A percentile compares a stretch with the other conserved stretches of the same genome.
Conservation (phyloP, 2,329 filamentous ascomycete genomes). For the Botrytis paeoniae region DNA sequence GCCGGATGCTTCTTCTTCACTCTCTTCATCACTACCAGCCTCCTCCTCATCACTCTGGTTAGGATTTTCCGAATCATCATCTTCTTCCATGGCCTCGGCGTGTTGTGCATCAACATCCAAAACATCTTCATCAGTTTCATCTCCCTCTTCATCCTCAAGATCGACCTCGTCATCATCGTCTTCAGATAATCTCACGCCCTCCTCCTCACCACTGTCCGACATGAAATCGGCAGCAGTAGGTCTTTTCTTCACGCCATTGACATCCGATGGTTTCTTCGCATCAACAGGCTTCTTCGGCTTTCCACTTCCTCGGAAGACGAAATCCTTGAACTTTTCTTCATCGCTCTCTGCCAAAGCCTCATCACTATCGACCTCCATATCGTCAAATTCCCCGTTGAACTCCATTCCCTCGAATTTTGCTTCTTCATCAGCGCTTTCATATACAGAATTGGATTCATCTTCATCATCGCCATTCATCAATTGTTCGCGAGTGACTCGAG, state of each 20-base stretch:
- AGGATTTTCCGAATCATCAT: constrained; percentile 36
- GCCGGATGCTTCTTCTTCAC: constrained; percentile 33
- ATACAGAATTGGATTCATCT: constrained; percentile 39
- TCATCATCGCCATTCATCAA: constrained; percentile 56
- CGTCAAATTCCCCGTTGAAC: constrained; percentile 52
- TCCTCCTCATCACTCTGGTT: constrained; percentile 37
- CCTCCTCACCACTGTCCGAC: constrained; percentile 42
- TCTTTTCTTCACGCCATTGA: constrained; percentile 40
- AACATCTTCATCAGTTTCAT: constrained; percentile 38
- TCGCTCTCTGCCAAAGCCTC: constrained; percentile 80
- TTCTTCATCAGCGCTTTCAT: constrained; percentile 24
- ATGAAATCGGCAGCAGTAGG: constrained; percentile 58
- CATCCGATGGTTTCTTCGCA: constrained; percentile 22
- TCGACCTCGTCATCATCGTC: constrained; percentile 30
- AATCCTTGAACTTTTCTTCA: constrained; percentile 75
- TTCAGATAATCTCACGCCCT: constrained; percentile 36
- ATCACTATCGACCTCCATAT: constrained; percentile 61
- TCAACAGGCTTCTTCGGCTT: constrained; percentile 41
- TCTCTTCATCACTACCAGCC: constrained; percentile 38
- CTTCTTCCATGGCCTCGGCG: constrained; percentile 37
- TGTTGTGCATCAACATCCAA: constrained; percentile 36
- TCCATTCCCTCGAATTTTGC: constrained; percentile 50
- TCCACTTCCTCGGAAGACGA: constrained; percentile 60
- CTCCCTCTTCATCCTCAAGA: constrained; percentile 24
- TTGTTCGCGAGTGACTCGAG: constrained; percentile 67